phyloP scores from a whole-genome alignment of 164 flowering plant species.

The Aristolochia californica region DNA sequence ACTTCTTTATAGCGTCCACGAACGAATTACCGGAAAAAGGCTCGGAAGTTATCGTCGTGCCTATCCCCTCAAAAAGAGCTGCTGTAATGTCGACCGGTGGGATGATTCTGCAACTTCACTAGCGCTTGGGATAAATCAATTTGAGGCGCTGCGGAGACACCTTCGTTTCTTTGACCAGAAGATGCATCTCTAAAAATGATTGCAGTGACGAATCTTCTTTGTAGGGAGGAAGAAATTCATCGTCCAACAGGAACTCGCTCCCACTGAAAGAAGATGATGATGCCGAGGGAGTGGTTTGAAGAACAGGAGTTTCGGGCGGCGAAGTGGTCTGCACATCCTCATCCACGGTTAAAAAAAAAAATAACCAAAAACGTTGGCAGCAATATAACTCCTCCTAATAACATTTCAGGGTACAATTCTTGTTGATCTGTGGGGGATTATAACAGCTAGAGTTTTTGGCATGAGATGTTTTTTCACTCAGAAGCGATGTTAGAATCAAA shows the following conservation, averaged over 20 bases:
- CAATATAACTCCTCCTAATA: too few species aligned
- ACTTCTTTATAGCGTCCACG: slow-evolving; percentile 48
- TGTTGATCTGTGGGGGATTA: too few species aligned
- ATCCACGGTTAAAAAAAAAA: neutral
- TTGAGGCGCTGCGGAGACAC: neutral
- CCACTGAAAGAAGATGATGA: slow-evolving; percentile 30
- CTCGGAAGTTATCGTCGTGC: slow-evolving; percentile 2
- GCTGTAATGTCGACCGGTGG: too few species aligned
- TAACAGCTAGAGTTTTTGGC: too few species aligned
- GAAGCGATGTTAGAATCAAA: too few species aligned
- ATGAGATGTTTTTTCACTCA: too few species aligned
- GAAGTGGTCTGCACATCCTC: slow-evolving; percentile 39
- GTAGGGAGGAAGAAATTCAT: slow-evolving; percentile 11
- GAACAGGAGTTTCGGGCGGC: slow-evolving; percentile 6
- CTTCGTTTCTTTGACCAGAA: neutral
- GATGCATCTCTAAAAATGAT: slow-evolving; percentile 6
- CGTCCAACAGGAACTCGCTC: slow-evolving; percentile 40
- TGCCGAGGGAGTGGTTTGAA: neutral
- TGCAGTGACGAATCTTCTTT: slow-evolving; percentile 4
- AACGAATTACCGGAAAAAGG: too few species aligned
- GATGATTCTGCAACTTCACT: slow-evolving; percentile 2
- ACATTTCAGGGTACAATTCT: too few species aligned
- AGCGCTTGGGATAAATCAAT: neutral
- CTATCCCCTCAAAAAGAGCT: neutral
- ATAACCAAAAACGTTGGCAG: neutral